These are phyloP conservation scores for Neonothopanus nambi DNA, from an alignment of 1,284 basidiomycete species.

Conservation along the genomic window DNA sequence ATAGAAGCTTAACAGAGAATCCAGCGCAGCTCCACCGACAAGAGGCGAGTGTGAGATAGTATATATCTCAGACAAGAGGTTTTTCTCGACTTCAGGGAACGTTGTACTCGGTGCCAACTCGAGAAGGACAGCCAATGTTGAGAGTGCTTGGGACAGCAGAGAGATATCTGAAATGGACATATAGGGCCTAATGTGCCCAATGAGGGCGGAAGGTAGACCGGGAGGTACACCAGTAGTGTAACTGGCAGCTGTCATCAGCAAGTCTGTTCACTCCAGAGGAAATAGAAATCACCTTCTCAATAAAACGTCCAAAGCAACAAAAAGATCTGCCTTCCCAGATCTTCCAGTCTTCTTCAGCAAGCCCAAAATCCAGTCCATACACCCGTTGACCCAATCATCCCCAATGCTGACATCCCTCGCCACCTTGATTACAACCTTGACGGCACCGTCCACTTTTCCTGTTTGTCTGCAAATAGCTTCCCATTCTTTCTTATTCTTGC, in stretches of 20 bases:
- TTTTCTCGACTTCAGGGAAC: conserved; percentile 71
- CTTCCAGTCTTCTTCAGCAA: conserved; percentile 83
- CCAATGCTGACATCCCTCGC: conserved; percentile 65
- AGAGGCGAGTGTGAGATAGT: conserved; percentile 76
- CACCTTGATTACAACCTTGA: conserved; percentile 72
- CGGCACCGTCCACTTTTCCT: conserved; percentile 71
- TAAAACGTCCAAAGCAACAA: conserved; percentile 77
- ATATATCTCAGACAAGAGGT: conserved; percentile 72
- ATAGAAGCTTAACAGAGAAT: conserved; percentile 83
- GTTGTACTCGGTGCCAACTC: conserved; percentile 63
- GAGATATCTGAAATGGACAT: conserved; percentile 74
- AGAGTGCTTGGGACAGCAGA: conserved; percentile 75
- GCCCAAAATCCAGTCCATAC: conserved; percentile 75
- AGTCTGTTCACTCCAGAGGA: conserved; percentile 2
- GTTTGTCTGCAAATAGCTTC: conserved; percentile 78
- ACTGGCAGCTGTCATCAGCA: conserved; percentile 37
- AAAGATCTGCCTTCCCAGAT: conserved; percentile 77
- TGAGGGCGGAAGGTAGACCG: conserved; percentile 60
- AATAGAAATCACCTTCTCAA: conserved; percentile 53
- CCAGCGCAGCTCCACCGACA: conserved; percentile 72
- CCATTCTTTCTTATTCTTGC: conserved; percentile 73
- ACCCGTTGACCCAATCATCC: conserved; percentile 80
- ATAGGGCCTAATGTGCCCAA: conserved; percentile 76
- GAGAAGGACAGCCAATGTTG: conserved; percentile 71
- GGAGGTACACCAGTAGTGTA: conserved; percentile 65